Evolutionary conservation across 1,284 basidiomycete species (phyloP).

Genomic region (Tilletia horrida): DNA sequence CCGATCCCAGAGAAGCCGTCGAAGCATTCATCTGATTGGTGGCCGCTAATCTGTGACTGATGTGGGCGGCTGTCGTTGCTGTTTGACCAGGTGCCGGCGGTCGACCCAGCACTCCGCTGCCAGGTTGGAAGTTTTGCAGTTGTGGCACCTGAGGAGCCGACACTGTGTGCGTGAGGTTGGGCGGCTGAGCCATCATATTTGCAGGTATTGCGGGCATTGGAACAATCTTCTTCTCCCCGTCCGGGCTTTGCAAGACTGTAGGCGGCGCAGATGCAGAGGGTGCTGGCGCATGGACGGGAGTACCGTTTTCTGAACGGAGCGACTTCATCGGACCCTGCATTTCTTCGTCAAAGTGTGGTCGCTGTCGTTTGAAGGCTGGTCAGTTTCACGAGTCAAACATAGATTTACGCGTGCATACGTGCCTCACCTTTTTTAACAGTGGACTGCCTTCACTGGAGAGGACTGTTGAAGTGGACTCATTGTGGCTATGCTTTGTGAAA

Average conservation of each 20-base stretch:
- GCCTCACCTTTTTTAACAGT: conserved; percentile 4
- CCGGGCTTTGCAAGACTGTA: conserved; percentile 7
- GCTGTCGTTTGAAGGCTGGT: not conserved
- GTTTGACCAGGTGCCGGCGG: not conserved
- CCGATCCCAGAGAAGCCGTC: conserved; percentile 18
- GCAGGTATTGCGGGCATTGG: not conserved
- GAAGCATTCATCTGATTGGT: conserved; percentile 14
- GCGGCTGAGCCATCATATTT: conserved; percentile 7
- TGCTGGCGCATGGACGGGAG: conserved; percentile 25
- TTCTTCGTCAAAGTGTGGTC: conserved; percentile 10
- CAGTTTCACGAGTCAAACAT: not conserved
- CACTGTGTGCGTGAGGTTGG: conserved; percentile 18
- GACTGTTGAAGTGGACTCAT: conserved; percentile 11
- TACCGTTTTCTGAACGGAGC: conserved; percentile 23
- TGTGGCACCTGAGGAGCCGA: conserved; percentile 21
- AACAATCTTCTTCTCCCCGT: not conserved
- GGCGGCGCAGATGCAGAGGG: conserved; percentile 27
- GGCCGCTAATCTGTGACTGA: conserved; percentile 9
- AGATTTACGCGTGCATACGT: not conserved
- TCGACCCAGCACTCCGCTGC: not conserved
- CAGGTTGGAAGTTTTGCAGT: conserved; percentile 16
- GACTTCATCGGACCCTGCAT: conserved; percentile 21
- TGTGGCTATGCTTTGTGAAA: not conserved
- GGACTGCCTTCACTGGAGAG: conserved; percentile 15
- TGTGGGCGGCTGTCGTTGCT: conserved; percentile 6